Base-by-base conservation (phyloP, 345 rosid genomes). In the Mangifera indica region DNA sequence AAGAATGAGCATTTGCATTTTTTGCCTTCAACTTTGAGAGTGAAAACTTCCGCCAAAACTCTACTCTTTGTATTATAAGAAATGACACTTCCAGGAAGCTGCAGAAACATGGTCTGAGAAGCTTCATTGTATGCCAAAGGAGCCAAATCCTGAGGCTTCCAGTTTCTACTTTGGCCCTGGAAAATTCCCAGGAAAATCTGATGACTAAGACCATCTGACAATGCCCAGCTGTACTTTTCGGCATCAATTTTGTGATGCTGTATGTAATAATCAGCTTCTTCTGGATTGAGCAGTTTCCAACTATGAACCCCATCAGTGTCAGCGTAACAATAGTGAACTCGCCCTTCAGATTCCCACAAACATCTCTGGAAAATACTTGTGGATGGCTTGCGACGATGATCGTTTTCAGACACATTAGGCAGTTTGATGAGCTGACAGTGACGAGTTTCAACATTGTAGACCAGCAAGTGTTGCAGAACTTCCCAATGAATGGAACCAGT, bases 281-380 rank as follows among this genome's bases (percentile, higher is more conserved):
- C 15, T 13, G 67, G 29, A 12, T 62, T 56, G 63, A 79, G 74
- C n/a, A 79, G 74, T 40, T 26, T 21, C 82, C 74, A 67, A 17
- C 63, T 51, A 0, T 79, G 76, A 79, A 79, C 42, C 7, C 79
- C 76, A 4, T 67, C 69, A 32, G 9, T 7, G 56, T 75, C 81
- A 25, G 66, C 7, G 26, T 79, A 72, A 42, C 66, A 21, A 46
- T 62, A 72, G 17, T 57, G 66, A 34, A 79, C 49, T 56, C 37
- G 46, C 20, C 76, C 76, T 15, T 63, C 55, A 10, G 71, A 72
- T 62, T 79, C 79, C 71, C 74, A 67, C 29, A 75, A 72, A 66
- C 76, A 56, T 24, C 66, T 53, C 67, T n/a, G 40, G 67, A 49
- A 48, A 63, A 26, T 42, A 48, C 21, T 2, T 0, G 21, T 18